Evolutionary conservation across 1,139 yeast genomes (phyloP).

Genomic region (Geotrichum siamense): DNA sequence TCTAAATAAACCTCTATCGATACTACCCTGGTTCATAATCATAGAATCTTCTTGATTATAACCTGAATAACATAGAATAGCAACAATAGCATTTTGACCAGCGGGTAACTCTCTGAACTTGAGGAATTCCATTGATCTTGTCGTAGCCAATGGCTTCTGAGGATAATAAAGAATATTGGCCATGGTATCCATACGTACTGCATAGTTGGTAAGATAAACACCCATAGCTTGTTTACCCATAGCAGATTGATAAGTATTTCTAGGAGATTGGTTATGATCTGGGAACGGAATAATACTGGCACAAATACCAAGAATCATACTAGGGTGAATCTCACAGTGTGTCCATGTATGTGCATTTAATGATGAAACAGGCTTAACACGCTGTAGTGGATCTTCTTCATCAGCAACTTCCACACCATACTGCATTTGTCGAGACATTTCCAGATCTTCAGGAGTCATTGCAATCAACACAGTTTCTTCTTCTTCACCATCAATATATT

Average conservation of each 20-base stretch:
- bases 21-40: slow-evolving; percentile 98
- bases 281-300: slow-evolving; percentile 99
- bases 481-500: slow-evolving; percentile 95
- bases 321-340: slow-evolving; percentile 98
- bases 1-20: slow-evolving; percentile 93
- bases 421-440: slow-evolving; percentile 52
- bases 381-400: slow-evolving; percentile 70
- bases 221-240: slow-evolving; percentile 99
- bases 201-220: slow-evolving; percentile 91
- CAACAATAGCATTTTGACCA: slow-evolving; percentile 98
- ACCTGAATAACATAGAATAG: slow-evolving; percentile 96
- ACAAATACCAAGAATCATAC: slow-evolving; percentile 97
- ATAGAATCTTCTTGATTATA: slow-evolving; percentile 99
- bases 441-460: slow-evolving; percentile 96
- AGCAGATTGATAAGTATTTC: slow-evolving; percentile 98
- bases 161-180: slow-evolving; percentile 96
- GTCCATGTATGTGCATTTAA: slow-evolving; percentile 81
- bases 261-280: slow-evolving; percentile 98
- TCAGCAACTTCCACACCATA: slow-evolving; percentile 42
- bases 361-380: slow-evolving; percentile 66
- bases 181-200: slow-evolving; percentile 99
- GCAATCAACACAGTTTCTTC: slow-evolving; percentile 98
- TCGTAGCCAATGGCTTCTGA: slow-evolving; percentile 97
- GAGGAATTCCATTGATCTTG: slow-evolving; percentile 97
- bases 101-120: slow-evolving; percentile 98